Base-by-base conservation (phyloP, 352 stramenopile species). In the Halophytophthora polymorphica region DNA sequence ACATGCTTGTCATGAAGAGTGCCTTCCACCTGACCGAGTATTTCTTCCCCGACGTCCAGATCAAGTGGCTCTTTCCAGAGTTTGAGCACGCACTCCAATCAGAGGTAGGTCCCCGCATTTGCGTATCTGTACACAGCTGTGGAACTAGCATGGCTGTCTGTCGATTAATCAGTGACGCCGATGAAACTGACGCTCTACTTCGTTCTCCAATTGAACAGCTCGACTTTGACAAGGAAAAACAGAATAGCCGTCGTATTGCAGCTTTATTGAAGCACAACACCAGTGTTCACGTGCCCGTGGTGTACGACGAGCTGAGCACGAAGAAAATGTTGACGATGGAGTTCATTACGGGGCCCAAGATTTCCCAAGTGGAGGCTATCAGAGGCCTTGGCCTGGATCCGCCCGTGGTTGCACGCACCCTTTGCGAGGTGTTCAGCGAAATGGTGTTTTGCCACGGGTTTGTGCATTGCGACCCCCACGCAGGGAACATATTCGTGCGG, bases 381-480 rank as follows among this genome's bases (percentile, higher is more conserved):
- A 46, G 76, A 40, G 71, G 71, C 6, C 64, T 90, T 39, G 88
- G 88, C 0, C 71, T 99, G 0, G 71, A 86, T 14, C 70, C 86
- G 4, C 62, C 84, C 17, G 69, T 93, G 47, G 86, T 98, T 36
- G 88, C 93, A 1, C 79, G 71, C 42, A 64, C 89, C 14, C 71
- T 98, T 17, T 97, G 90, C 42, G 80, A 93, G 48, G 88, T 98
- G 5, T 98, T 98, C 61, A 87, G 88, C 45, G 88, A 97, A 29
- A 96, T 98, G 84, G 87, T 97, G 5, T 99, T 98, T 69, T 77
- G 74, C n/a, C 78, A 90, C 50, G 91, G 88, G 31, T 99, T 98
- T 56, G 91, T 98, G 17, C 96, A 99, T 69, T 98, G 90, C 57
- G 96, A 99, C 60, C 96, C 96, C 18, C 96, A 99, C 65, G 79